phyloP scores from a whole-genome alignment of 192 early-diverging fungal species.

The Coemansia sp. region DNA sequence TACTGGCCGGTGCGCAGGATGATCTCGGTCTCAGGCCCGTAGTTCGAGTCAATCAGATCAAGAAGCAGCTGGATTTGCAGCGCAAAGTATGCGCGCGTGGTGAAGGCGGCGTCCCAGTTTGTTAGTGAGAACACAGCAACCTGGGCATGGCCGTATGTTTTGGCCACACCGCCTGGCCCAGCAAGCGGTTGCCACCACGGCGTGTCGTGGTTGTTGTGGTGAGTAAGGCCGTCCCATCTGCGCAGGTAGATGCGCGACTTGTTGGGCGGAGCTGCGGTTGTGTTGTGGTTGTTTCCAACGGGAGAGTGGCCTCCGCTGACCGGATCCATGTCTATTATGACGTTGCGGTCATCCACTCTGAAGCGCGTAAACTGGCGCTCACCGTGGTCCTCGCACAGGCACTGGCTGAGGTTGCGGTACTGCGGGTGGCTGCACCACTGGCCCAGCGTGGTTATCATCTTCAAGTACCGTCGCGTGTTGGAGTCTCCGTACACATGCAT shows the following conservation, averaged over 20 bases:
- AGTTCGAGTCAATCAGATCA: slow-evolving; percentile 21
- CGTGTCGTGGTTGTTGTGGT: too few species aligned
- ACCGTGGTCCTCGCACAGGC: slow-evolving; percentile 50
- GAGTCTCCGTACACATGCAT: slow-evolving; percentile 56
- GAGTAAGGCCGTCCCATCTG: slow-evolving; percentile 5
- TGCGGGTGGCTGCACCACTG: slow-evolving; percentile 36
- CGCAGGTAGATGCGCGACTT: slow-evolving; percentile 7
- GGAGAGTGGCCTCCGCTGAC: neutral
- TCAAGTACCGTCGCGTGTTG: slow-evolving; percentile 48
- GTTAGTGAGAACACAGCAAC: slow-evolving; percentile 40
- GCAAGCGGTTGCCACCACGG: neutral
- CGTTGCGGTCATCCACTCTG: neutral
- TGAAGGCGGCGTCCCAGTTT: slow-evolving; percentile 55
- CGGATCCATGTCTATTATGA: slow-evolving; percentile 2
- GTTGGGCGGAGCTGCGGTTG: neutral
- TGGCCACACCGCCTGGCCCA: neutral
- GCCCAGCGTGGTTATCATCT: slow-evolving; percentile 45
- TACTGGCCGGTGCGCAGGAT: slow-evolving; percentile 55
- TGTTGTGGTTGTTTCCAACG: neutral
- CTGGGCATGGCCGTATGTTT: slow-evolving; percentile 8
- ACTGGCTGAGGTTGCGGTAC: slow-evolving; percentile 11
- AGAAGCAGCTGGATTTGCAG: slow-evolving; percentile 21
- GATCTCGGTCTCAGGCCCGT: slow-evolving; percentile 21
- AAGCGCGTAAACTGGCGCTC: slow-evolving; percentile 2
- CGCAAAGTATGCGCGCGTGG: slow-evolving; percentile 20